These are phyloP conservation scores for Ceratocystis diversiconidia DNA, from an alignment of 2,329 filamentous ascomycete species.

Conservation along the genomic window DNA sequence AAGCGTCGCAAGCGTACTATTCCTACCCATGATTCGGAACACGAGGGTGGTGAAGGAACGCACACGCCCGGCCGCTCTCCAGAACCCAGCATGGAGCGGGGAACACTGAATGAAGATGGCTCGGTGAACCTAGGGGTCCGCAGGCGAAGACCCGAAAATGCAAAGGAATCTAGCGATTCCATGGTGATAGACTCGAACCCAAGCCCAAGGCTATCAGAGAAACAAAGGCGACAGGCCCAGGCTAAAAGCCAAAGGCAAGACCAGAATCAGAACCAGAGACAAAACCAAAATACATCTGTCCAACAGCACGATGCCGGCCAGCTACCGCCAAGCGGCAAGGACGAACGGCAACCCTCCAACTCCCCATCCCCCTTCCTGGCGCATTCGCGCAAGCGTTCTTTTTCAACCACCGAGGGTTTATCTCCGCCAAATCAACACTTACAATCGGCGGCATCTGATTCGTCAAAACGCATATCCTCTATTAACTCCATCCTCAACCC, in stretches of 20 bases:
- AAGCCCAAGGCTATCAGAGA: not conserved
- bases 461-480: conserved; percentile 51
- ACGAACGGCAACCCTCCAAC: conserved; percentile 41
- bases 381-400: conserved; percentile 50
- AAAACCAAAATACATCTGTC: not conserved
- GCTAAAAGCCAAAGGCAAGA: too few relatives aligned
- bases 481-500: conserved; percentile 66
- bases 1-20: conserved; percentile 92
- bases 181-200: conserved; percentile 6
- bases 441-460: conserved; percentile 20
- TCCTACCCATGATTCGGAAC: conserved; percentile 46
- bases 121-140: conserved; percentile 49
- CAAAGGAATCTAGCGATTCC: not conserved
- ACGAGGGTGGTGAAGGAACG: conserved; percentile 34
- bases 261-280: not conserved
- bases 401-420: conserved; percentile 46
- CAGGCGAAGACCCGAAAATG: conserved; percentile 29
- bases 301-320: not conserved
- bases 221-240: not conserved
- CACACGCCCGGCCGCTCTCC: conserved; percentile 30
- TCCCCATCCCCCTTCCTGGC: conserved; percentile 48
- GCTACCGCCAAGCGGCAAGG: conserved; percentile 20
- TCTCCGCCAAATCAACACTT: conserved; percentile 25
- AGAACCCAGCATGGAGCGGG: conserved; percentile 34
- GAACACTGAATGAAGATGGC: conserved; percentile 47